Evolutionary conservation across 345 rosid species (phyloP).

Genomic region (Chamaenerion angustifolium): DNA sequence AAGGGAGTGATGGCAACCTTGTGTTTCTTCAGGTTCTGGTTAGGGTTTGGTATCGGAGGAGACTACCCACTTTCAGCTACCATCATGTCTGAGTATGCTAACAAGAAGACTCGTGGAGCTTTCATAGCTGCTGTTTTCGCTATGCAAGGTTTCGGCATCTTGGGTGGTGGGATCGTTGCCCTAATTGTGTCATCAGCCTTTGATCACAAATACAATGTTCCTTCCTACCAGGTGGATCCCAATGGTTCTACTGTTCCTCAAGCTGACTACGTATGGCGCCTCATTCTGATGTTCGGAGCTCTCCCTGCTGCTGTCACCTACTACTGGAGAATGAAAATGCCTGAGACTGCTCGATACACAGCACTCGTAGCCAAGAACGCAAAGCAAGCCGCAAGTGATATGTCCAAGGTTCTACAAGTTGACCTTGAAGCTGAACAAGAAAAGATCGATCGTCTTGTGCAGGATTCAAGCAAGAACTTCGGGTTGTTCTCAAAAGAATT

Average conservation of each 20-base stretch:
- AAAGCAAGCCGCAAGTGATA: slow-evolving; percentile 47
- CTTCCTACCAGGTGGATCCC: slow-evolving; percentile 17
- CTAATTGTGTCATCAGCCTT: slow-evolving; percentile 27
- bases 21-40: slow-evolving; percentile 80
- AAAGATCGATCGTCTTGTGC: slow-evolving; percentile 10
- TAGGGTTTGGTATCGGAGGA: slow-evolving; percentile 78
- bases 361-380: slow-evolving; percentile 53
- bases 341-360: slow-evolving; percentile 79
- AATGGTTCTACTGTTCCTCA: slow-evolving; percentile 36
- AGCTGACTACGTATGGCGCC: slow-evolving; percentile 62
- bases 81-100: slow-evolving; percentile 77
- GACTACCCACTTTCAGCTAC: slow-evolving; percentile 83
- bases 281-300: slow-evolving; percentile 58
- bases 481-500: slow-evolving; percentile 41
- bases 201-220: slow-evolving; percentile 25
- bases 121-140: slow-evolving; percentile 68
- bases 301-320: slow-evolving; percentile 50
- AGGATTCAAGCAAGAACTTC: slow-evolving; percentile 17
- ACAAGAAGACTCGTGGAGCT: slow-evolving; percentile 59
- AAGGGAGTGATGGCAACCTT: slow-evolving; percentile 45
- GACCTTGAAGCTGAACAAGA: slow-evolving; percentile 40
- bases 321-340: slow-evolving; percentile 67
- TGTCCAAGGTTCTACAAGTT: slow-evolving; percentile 62
- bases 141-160: slow-evolving; percentile 75
- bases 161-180: slow-evolving; percentile 46